Evolutionary conservation across 2,329 filamentous ascomycete species (phyloP), one percentile per base, ranked within the genome.

Genomic region (Aspergillus floridensis): DNA sequence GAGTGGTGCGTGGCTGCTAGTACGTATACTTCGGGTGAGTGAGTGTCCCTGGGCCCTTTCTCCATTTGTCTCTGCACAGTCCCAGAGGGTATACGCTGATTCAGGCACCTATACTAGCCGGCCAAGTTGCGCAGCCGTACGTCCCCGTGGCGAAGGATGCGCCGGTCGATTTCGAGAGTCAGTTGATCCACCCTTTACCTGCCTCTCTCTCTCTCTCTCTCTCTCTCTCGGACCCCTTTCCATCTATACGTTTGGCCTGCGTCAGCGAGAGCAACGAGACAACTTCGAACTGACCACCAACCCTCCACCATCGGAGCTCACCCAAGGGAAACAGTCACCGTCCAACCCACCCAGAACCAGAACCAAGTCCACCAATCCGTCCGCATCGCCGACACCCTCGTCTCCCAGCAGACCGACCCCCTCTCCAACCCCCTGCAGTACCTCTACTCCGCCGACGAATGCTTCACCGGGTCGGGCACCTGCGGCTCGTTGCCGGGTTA

Each of bases 391-490:
- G 38, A 5, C 21, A 55, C 41, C 32, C 44, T 49, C 16, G 32
- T 60, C 50, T 60, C 59, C 10, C 14, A 51, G 19, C 59, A 60
- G 32, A 51, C 58, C 14, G 55, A 57, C 35, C 50, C 53, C 44
- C 50, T 56, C 12, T 41, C 54, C 59, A 52, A 26, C 16, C 55
- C 59, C 32, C 50, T 44, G 14, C 38, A 26, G n/a, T 60, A 35
- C 50, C 47, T 60, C 44, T 60, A 60, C 49, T 58, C 59, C 38
- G 50, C 55, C 50, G 57, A 60, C 46, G 59, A 60, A 50, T 60
- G 59, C 35, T 60, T 58, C 50, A 44, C 38, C 16, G 38, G 38
- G 1, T 51, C 53, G 1, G 32, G 46, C 14, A 53, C 55, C 21
- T 60, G 59, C 46, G 59, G 59, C 14, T 49, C 56, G 8, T 12